Evolutionary conservation across 2,329 filamentous ascomycete species (phyloP).

Genomic region (Aphanocladium album): DNA sequence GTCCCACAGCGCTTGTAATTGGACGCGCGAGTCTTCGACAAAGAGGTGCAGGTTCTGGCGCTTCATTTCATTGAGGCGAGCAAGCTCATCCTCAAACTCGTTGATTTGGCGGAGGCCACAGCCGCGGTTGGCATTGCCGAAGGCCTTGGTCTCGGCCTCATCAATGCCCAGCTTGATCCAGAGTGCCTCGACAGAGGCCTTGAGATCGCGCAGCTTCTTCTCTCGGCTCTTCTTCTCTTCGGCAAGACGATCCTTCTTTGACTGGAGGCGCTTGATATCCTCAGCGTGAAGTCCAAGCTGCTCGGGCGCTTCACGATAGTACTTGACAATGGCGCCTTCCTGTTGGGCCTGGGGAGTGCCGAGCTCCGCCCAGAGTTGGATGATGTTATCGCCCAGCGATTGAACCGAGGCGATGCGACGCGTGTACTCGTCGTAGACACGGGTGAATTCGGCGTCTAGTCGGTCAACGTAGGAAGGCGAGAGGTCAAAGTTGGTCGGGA

Average conservation of each 20-base stretch:
- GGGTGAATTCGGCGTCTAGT: slow-evolving; percentile 85
- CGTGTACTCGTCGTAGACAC: slow-evolving; percentile 95
- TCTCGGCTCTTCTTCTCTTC: slow-evolving; percentile 88
- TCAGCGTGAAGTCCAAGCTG: slow-evolving; percentile 89
- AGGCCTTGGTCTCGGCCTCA: slow-evolving; percentile 75
- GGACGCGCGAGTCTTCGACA: slow-evolving; percentile 86
- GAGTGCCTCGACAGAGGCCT: slow-evolving; percentile 70
- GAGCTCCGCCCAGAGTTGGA: slow-evolving; percentile 92
- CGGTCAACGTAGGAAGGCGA: slow-evolving; percentile 81
- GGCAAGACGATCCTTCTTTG: slow-evolving; percentile 73
- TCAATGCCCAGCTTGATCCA: slow-evolving; percentile 88
- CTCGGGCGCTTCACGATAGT: slow-evolving; percentile 85
- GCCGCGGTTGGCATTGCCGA: slow-evolving; percentile 81
- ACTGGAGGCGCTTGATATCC: slow-evolving; percentile 67
- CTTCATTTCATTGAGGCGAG: slow-evolving; percentile 85
- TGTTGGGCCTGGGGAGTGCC: slow-evolving; percentile 92
- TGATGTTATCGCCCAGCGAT: slow-evolving; percentile 73
- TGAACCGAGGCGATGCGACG: slow-evolving; percentile 73
- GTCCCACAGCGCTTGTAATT: slow-evolving; percentile 94
- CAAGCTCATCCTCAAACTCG: slow-evolving; percentile 89
- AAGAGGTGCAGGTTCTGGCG: slow-evolving; percentile 92
- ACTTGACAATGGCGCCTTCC: slow-evolving; percentile 79
- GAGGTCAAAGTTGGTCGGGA: slow-evolving; percentile 85
- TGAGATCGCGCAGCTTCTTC: slow-evolving; percentile 69
- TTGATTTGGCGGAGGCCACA: slow-evolving; percentile 90